Base-by-base conservation (phyloP, 2,329 filamentous ascomycete genomes). In the Didymella arachidicola region DNA sequence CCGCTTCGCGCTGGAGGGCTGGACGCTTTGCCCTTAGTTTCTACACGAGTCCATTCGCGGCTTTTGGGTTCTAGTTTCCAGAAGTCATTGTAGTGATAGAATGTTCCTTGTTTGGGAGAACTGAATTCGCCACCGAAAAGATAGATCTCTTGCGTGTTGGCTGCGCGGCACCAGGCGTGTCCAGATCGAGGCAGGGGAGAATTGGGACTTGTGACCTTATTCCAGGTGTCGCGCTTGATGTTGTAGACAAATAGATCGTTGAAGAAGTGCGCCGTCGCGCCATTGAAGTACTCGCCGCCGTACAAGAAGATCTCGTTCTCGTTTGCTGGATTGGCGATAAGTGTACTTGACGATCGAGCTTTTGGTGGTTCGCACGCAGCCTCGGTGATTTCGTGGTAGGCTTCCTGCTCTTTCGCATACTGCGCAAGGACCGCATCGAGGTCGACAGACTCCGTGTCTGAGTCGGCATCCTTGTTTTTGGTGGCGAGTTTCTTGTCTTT, bases 21-120 rank as follows among this genome's bases (percentile, higher is more conserved):
- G 73, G 90, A 90, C 49, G 91, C 90, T 76, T 91, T 91, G 58
- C 91, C 91, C 80, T 88, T 89, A 2, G 83, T 84, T 76, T 99
- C 95, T 32, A 99, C 83, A 61, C 93, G 90, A 56, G 87, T 91
- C 95, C 95, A 99, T 80, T 99, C 95, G 69, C 93, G 85, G 7
- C 86, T 88, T 8, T 84, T 85, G 0, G 94, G 90, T 72, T 98
- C 93, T 42, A 98, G 84, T 48, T 90, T 85, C 94, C 95, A 99
- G 76, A 99, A 98, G 79, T 98, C 95, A 72, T 96, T 97, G 80
- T 99, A 99, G 78, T 99, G 95, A 77, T 99, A 97, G 72, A 99
- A 99, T 0, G 94, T 98, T 4, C 95, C 95, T 78, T 98, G 95
- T 75, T 97, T 98, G 2, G 95, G 95, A 27, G 90, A 94, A 57